Conservation (phyloP, 257 asterid genomes). For the Forsythia suspensa region DNA sequence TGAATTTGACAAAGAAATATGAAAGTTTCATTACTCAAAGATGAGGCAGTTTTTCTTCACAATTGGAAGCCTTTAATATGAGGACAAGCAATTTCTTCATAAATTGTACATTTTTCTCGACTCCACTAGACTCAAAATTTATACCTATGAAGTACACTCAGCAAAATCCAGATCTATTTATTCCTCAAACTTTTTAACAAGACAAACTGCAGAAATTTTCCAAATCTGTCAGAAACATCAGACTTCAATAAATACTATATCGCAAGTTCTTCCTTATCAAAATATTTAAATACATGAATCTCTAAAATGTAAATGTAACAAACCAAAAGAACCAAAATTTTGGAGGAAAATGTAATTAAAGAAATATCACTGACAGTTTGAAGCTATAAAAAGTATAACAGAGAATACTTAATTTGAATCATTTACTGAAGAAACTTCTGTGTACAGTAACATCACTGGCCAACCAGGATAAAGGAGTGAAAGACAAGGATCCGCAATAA, state of each 20-base stretch:
- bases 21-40: neutral
- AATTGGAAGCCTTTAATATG: too few relatives aligned
- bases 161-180: neutral
- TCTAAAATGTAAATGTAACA: neutral
- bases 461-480: neutral
- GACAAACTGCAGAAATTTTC: neutral
- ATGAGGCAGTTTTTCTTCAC: neutral
- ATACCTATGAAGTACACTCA: neutral
- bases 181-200: neutral
- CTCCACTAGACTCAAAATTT: too few relatives aligned
- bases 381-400: neutral
- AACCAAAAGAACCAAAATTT: neutral
- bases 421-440: neutral
- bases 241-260: neutral
- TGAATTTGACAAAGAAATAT: neutral
- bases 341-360: neutral
- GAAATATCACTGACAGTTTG: neutral
- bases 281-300: neutral
- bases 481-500: neutral
- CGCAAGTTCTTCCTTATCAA: neutral
- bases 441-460: neutral
- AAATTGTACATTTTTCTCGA: too few relatives aligned
- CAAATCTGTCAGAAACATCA: neutral
- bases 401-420: neutral
- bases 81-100: too few relatives aligned